phyloP scores from a whole-genome alignment of 1,139 yeast species.

The Yamadazyma dendronema region DNA sequence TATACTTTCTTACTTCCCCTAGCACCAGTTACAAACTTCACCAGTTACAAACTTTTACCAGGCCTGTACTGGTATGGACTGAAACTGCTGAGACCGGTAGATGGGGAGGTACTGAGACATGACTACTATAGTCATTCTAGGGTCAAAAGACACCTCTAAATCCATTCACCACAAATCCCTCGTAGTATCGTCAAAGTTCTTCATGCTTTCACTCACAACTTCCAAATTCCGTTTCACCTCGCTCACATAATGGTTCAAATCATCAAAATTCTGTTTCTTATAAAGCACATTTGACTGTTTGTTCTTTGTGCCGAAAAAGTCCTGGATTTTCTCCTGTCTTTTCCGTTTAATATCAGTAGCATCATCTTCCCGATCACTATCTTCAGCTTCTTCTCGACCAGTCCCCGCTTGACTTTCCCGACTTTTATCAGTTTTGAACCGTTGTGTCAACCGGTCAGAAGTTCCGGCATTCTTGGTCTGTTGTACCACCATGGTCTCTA shows the following conservation, averaged over 20 bases:
- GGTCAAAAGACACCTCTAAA: background rate
- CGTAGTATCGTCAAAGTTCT: conserved; percentile 39
- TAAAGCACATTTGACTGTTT: conserved; percentile 15
- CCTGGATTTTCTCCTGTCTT: conserved; percentile 17
- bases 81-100: too few species aligned
- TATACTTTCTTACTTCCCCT: too few species aligned
- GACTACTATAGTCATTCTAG: too few species aligned
- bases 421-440: conserved; percentile 2
- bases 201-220: conserved; percentile 40
- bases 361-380: conserved; percentile 1
- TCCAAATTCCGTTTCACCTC: conserved; percentile 34
- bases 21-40: too few species aligned
- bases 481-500: conserved; percentile 53
- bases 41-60: too few species aligned
- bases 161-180: conserved; percentile 31
- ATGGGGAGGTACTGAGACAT: too few species aligned
- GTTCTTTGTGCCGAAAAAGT: conserved; percentile 21
- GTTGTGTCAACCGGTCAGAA: conserved; percentile 7
- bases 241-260: conserved; percentile 35
- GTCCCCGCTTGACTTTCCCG: background rate
- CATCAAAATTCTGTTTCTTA: conserved; percentile 38
- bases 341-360: conserved; percentile 9
- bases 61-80: too few species aligned
- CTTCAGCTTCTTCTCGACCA: background rate
- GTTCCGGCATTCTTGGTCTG: conserved; percentile 20